These are phyloP conservation scores for Axilococcus clingmanii DNA, from an alignment of 139 green algal species.

Conservation along the genomic window DNA sequence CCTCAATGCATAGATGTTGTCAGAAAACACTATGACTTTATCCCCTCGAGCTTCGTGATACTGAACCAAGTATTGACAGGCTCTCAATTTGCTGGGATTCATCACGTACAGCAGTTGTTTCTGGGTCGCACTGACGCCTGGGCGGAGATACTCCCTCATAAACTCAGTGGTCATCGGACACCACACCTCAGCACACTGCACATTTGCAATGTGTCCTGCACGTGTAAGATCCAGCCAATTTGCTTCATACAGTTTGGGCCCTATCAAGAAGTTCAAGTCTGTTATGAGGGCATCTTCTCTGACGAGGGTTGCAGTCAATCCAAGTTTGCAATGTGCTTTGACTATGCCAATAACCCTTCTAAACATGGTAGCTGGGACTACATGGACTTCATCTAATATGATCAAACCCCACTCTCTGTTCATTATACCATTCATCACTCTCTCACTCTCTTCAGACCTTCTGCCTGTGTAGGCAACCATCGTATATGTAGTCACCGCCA, in stretches of 20 bases:
- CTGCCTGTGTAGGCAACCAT: conserved; percentile 89
- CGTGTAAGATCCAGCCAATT: conserved; percentile 98
- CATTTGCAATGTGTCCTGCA: conserved; percentile 94
- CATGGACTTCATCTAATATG: conserved; percentile 97
- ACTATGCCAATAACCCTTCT: conserved; percentile 86
- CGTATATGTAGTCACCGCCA: conserved; percentile 92
- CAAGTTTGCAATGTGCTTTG: conserved; percentile 96
- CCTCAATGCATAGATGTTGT: conserved; percentile 95
- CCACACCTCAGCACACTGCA: conserved; percentile 97
- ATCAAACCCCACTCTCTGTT: conserved; percentile 91
- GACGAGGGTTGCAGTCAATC: conserved; percentile 94
- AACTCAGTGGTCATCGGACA: conserved; percentile 88
- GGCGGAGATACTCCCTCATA: conserved; percentile 81
- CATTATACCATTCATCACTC: conserved; percentile 68
- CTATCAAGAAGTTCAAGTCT: conserved; percentile 99
- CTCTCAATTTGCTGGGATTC: conserved; percentile 96
- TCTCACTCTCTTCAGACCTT: conserved; percentile 21
- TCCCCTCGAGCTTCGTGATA: conserved; percentile 81
- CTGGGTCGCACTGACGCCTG: conserved; percentile 35
- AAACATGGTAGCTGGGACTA: conserved; percentile 96
- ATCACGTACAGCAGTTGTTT: conserved; percentile 89
- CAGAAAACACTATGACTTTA: conserved; percentile 94
- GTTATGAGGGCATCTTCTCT: conserved; percentile 89
- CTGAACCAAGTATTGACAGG: conserved; percentile 90
- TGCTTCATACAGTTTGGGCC: conserved; percentile 97